Base-by-base conservation (phyloP, 2,329 filamentous ascomycete genomes). In the Paramyrothecium sp. region DNA sequence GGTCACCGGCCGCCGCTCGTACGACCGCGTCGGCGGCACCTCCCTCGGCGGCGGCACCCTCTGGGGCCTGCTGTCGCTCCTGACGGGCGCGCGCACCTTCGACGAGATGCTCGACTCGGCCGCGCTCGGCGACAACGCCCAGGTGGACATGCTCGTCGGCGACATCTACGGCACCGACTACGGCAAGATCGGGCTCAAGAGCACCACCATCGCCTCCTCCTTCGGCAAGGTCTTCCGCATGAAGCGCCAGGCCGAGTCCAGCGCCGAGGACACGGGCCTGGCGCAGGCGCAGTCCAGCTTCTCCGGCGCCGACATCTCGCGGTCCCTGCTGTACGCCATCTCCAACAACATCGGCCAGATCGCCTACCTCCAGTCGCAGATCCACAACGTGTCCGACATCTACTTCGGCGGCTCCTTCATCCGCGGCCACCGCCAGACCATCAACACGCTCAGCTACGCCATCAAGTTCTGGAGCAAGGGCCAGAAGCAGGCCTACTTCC, bases 311-410 rank as follows among this genome's bases (percentile, higher is more conserved):
- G 95, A 99, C 73, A 91, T 99, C 62, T 95, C 91, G 22, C 83
- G 94, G 33, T 97, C 92, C 51, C 81, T 99, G 19, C 84, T 99
- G 0, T 99, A 97, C 75, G 95, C 95, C 22, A 92, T 98, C 65
- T 94, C 90, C 72, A 98, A 98, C 79, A 98, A 98, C 75, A 97
- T 98, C 62, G 95, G 95, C 17, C 95, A 99, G 77, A 96, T 99
- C 66, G 92, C 95, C 48, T 97, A 95, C 73, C 81, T 99, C n/a
- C 95, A 98, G 71, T 95, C 92, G 7, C 93, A 97, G 72, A 95
- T 97, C 69, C 94, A 99, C 76, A 85, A 89, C 50, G 81, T 98
- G 23, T 89, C 91, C 61, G 88, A 94, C 69, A 98, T 99, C 60
- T 99, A 99, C 78, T 99, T 99, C 74, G 95, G 95, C 21, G 95